Evolutionary conservation across 306 rosid genomes (phyloP), one percentile per base, ranked within the genome.

Genomic region (Vachellia pachyceras): DNA sequence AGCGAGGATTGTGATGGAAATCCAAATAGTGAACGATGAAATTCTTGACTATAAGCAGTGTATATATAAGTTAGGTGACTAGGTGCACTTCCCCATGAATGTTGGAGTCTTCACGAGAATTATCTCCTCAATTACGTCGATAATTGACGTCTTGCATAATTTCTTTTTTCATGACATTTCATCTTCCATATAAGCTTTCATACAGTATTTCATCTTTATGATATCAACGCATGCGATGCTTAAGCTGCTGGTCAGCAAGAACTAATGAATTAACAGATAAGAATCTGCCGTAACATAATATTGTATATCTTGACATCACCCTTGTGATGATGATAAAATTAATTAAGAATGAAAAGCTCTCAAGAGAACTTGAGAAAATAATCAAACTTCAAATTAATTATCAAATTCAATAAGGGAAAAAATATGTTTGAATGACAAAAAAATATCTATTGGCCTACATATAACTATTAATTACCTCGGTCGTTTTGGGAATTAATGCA

Each of bases 31-130:
- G 67, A 84, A 76, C 76, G 50, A 86, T 79, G 76, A 46, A 25
- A 81, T 64, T 55, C 47, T 82, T 79, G 89, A 82, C 82, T 35
- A n/a, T 39, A 69, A 52, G 36, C 29, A 23, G 15, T 22, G 50
- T 6, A 50, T 69, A 45, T 13, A 68, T 13, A 68, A 78, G 52
- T 66, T 65, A 67, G 47, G 72, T 39, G 72, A 39, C 72, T 39
- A 41, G 82, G 69, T 78, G 64, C 86, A 79, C 79, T 63, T 82
- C 76, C 82, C 84, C 84, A 76, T 79, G 77, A 85, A 79, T 79
- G 63, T 75, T 84, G 84, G 87, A 79, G 79, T 18, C 45, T 66
- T 67, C 1, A 29, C 18, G 29, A 18, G 33, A 14, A 67, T 39
- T 3, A 35, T 33, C 64, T 12, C 4, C n/a, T 61, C 13, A 5